These are phyloP conservation scores for Hypoxylon perforatum DNA, from an alignment of 495 filamentous ascomycete species.

Conservation along the genomic window DNA sequence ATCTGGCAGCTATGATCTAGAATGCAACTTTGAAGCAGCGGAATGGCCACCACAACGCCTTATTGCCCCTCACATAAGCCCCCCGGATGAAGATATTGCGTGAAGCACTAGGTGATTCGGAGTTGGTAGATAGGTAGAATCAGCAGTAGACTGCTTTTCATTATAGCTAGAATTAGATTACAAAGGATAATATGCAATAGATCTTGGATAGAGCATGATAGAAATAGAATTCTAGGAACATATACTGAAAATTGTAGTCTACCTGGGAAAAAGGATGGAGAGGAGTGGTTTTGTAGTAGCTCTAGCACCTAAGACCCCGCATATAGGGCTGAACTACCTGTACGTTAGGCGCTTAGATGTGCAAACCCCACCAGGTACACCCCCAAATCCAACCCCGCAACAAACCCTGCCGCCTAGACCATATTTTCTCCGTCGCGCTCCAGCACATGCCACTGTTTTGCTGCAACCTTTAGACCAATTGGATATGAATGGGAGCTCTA, in stretches of 20 bases:
- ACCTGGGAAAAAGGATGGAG: no score
- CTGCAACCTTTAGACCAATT: constrained; percentile 1
- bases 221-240: no score
- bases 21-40: constrained; percentile 6
- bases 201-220: no score
- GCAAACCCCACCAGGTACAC: no score
- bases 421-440: no score
- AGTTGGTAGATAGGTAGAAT: background rate
- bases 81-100: constrained; percentile 3
- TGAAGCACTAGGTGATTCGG: background rate
- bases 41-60: constrained; percentile 18
- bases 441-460: background rate
- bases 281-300: no score
- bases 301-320: no score
- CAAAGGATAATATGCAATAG: no score
- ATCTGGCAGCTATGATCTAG: constrained; percentile 6
- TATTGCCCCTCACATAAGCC: background rate
- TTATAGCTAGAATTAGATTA: no score
- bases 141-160: no score
- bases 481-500: background rate
- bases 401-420: background rate
- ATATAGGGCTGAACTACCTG: background rate
- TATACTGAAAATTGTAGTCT: no score
- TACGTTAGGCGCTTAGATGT: no score
- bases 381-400: constrained; percentile 19